A percentile compares a stretch with the other conserved stretches of the same genome.
phyloP scores from a whole-genome alignment of 176 grass and related monocot species.

The Triticum aestivum region DNA sequence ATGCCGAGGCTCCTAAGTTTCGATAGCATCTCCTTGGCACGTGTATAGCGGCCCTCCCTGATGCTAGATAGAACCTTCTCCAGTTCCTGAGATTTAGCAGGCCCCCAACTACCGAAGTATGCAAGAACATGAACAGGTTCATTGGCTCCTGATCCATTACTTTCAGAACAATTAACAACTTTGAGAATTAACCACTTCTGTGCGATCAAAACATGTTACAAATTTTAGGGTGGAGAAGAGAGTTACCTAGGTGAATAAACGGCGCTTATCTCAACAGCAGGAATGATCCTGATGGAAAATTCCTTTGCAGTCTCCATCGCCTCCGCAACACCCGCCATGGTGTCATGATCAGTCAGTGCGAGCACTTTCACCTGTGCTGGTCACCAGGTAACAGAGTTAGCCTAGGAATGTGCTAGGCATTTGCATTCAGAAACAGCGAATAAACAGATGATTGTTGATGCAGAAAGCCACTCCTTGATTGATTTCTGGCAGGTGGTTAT shows the following conservation, averaged over 20 bases:
- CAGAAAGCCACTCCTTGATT: neutral
- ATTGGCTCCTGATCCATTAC: slow-evolving; percentile 34
- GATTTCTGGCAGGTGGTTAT: no score
- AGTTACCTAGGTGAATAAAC: slow-evolving; percentile 52
- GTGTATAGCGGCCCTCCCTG: slow-evolving; percentile 61
- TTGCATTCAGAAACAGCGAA: neutral
- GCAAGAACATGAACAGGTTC: slow-evolving; percentile 84
- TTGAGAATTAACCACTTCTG: neutral
- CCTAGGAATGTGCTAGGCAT: neutral
- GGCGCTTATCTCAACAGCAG: slow-evolving; percentile 75
- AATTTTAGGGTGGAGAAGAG: neutral
- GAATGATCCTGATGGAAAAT: slow-evolving; percentile 63
- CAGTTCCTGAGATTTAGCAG: slow-evolving; percentile 53
- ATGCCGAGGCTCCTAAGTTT: slow-evolving; percentile 62
- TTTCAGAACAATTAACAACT: slow-evolving; percentile 21
- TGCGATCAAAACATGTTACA: neutral
- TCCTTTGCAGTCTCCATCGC: slow-evolving; percentile 51
- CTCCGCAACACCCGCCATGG: slow-evolving; percentile 64
- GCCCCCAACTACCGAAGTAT: slow-evolving; percentile 64
- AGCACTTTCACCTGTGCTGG: slow-evolving; percentile 80
- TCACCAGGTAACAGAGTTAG: slow-evolving; percentile 11
- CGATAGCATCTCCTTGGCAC: slow-evolving; percentile 59
- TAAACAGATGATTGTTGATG: neutral
- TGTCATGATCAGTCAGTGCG: slow-evolving; percentile 83
- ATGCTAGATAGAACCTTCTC: slow-evolving; percentile 52